phyloP scores from a whole-genome alignment of 495 filamentous ascomycete genomes.

The Elaphomyces granulatus region DNA sequence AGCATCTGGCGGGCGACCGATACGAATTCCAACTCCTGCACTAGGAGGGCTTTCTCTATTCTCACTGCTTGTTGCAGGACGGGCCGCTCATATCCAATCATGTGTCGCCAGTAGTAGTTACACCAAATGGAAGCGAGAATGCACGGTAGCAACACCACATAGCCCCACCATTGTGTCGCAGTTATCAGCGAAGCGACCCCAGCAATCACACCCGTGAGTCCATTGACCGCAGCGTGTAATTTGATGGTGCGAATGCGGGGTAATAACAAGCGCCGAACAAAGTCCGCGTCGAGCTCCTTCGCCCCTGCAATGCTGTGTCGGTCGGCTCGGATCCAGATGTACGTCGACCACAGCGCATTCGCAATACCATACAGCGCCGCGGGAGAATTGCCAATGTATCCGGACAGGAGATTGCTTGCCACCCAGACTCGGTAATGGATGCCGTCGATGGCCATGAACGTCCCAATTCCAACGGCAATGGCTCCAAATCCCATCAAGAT shows the following conservation, averaged over 20 bases:
- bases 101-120: slow-evolving; percentile 33
- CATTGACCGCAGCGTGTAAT: slow-evolving; percentile 27
- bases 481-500: slow-evolving; percentile 30
- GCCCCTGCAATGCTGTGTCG: slow-evolving; percentile 14
- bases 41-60: slow-evolving; percentile 10
- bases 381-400: slow-evolving; percentile 34
- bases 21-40: slow-evolving; percentile 21
- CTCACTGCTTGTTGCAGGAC: slow-evolving; percentile 5
- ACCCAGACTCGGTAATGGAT: slow-evolving; percentile 24
- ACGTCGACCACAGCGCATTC: slow-evolving; percentile 32
- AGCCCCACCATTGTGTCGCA: slow-evolving; percentile 35
- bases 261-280: slow-evolving; percentile 9
- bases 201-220: slow-evolving; percentile 29
- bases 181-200: slow-evolving; percentile 38
- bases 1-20: slow-evolving; percentile 14
- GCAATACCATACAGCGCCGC: slow-evolving; percentile 28
- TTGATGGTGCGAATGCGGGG: slow-evolving; percentile 24
- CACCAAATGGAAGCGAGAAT: slow-evolving; percentile 26
- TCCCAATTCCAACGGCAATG: slow-evolving; percentile 33
- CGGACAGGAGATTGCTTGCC: slow-evolving; percentile 35
- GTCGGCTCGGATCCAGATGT: slow-evolving; percentile 23
- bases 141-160: slow-evolving; percentile 34
- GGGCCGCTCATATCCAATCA: slow-evolving; percentile 34
- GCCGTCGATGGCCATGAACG: slow-evolving; percentile 36
- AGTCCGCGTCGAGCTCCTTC: slow-evolving; percentile 6